These are phyloP conservation scores for Pilasporangium apinafurcum DNA, from an alignment of 352 stramenopile species.

Conservation along the genomic window DNA sequence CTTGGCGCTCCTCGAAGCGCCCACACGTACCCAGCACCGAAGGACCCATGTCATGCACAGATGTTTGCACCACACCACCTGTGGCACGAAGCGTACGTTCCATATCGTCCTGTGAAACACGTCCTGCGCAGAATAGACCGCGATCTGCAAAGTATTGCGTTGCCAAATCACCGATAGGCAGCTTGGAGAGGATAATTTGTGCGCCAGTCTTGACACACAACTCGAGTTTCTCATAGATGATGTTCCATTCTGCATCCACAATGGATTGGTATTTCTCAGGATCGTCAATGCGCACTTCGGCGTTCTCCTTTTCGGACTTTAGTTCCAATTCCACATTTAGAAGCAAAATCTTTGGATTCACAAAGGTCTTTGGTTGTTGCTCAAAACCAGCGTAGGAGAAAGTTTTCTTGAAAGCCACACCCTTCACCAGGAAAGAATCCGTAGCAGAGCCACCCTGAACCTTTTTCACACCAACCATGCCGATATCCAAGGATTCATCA, in stretches of 20 bases:
- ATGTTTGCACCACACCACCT: slow-evolving; percentile 92
- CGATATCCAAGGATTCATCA: slow-evolving; percentile 83
- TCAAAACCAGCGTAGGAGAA: slow-evolving; percentile 99
- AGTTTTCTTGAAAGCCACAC: slow-evolving; percentile 99
- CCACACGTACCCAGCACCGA: slow-evolving; percentile 93
- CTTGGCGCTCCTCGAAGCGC: slow-evolving; percentile 96
- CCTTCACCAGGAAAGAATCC: slow-evolving; percentile 96
- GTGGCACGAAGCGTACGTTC: slow-evolving; percentile 95
- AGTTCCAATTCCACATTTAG: slow-evolving; percentile 99
- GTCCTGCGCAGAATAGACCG: slow-evolving; percentile 96
- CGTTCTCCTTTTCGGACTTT: slow-evolving; percentile 99
- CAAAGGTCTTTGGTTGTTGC: slow-evolving; percentile 98
- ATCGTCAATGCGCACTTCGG: slow-evolving; percentile 96
- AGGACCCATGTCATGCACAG: slow-evolving; percentile 88
- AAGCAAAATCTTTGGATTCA: slow-evolving; percentile 95
- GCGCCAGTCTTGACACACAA: slow-evolving; percentile 88
- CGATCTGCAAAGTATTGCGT: slow-evolving; percentile 99
- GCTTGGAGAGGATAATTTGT: slow-evolving; percentile 98
- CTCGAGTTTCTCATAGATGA: slow-evolving; percentile 99
- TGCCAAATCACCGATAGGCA: slow-evolving; percentile 94
- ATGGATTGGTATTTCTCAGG: slow-evolving; percentile 99
- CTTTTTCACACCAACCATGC: slow-evolving; percentile 97
- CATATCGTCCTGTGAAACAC: slow-evolving; percentile 96
- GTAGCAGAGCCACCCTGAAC: slow-evolving; percentile 96
- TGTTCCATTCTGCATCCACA: slow-evolving; percentile 99